A percentile compares a stretch with the other conserved stretches of the same genome.
Conservation (phyloP, 1,139 yeast genomes). For the Geotrichum bryndzae region DNA sequence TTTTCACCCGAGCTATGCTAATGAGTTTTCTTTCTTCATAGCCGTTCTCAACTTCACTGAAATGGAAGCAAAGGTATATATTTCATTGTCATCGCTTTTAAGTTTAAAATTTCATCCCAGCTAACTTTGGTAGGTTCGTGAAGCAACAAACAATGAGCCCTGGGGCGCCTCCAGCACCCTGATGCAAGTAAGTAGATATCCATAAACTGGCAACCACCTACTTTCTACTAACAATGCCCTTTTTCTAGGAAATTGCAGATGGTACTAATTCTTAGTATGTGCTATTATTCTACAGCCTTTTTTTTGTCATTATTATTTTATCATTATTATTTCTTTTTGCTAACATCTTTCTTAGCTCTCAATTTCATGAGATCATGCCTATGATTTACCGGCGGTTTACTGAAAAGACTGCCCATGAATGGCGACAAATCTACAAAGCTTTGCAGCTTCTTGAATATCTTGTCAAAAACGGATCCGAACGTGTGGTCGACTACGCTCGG, state of each 20-base stretch:
- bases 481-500: slow-evolving; percentile 91
- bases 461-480: slow-evolving; percentile 86
- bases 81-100: background rate
- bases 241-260: slow-evolving; percentile 67
- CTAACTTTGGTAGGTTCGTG: slow-evolving; percentile 43
- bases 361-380: slow-evolving; percentile 44
- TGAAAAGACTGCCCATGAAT: slow-evolving; percentile 90
- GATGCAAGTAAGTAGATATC: slow-evolving; percentile 47
- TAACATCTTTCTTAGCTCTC: slow-evolving; percentile 28
- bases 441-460: slow-evolving; percentile 85
- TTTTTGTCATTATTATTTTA: background rate
- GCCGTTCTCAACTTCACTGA: slow-evolving; percentile 89
- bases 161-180: slow-evolving; percentile 96
- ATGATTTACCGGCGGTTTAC: slow-evolving; percentile 53
- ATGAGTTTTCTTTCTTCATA: slow-evolving; percentile 26
- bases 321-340: background rate
- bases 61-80: slow-evolving; percentile 79
- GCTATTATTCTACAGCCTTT: too few relatives aligned
- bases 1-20: slow-evolving; percentile 5
- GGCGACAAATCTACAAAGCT: slow-evolving; percentile 97
- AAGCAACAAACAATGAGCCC: slow-evolving; percentile 97
- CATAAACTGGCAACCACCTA: background rate
- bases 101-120: background rate
- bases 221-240: background rate
- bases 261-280: slow-evolving; percentile 76